Evolutionary conservation across 2,329 filamentous ascomycete species (phyloP).

Genomic region (Botrytis porri): DNA sequence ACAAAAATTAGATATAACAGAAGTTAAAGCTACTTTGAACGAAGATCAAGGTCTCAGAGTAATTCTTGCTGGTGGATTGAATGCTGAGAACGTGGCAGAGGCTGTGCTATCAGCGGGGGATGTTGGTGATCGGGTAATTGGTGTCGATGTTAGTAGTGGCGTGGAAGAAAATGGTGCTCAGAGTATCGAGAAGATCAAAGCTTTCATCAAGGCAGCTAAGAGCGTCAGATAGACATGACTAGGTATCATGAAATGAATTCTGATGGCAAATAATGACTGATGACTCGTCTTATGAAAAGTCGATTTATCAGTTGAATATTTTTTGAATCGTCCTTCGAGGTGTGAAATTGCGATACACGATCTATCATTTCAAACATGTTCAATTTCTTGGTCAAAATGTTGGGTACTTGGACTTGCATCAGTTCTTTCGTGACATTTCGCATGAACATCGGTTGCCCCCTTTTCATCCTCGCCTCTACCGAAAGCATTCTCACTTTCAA

Average conservation of each 20-base stretch:
- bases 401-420: background rate
- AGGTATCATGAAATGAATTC: background rate
- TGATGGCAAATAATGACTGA: background rate
- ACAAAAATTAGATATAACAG: conserved; percentile 67
- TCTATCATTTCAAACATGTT: background rate
- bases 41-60: conserved; percentile 69
- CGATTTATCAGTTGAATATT: background rate
- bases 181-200: conserved; percentile 73
- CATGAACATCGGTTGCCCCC: background rate
- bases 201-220: conserved; percentile 76
- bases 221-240: conserved; percentile 30
- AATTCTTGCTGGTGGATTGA: conserved; percentile 81
- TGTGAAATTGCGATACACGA: background rate
- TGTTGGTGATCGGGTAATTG: conserved; percentile 62
- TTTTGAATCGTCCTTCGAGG: background rate
- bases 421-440: background rate
- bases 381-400: background rate
- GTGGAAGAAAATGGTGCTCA: conserved; percentile 84
- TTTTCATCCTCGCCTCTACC: background rate
- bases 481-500: conserved; percentile 1
- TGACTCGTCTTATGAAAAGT: conserved; percentile 1
- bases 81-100: conserved; percentile 71
- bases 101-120: conserved; percentile 62
- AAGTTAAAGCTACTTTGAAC: conserved; percentile 64
- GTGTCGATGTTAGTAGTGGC: conserved; percentile 91